Percentiles rank a stretch among this genome's conserved stretches.
These are phyloP conservation scores for Macadamia tetraphylla DNA, from an alignment of 164 flowering plant species.

Conservation along the genomic window DNA sequence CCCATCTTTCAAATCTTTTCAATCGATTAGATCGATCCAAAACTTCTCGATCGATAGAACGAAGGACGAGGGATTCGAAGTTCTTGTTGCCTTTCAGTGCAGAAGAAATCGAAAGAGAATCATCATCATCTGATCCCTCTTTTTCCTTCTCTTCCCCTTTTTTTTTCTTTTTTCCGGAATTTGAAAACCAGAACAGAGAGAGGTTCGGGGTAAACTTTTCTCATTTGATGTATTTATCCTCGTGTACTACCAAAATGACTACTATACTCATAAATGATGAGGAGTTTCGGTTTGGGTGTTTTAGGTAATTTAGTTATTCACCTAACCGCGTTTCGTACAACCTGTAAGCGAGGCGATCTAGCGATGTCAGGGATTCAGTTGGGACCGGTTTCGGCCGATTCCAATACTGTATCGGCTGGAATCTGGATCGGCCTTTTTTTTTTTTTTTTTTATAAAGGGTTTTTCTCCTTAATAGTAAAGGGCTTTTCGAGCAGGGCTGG, in stretches of 20 bases:
- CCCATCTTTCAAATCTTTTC: slow-evolving; percentile 9
- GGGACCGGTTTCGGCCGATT: too few relatives aligned
- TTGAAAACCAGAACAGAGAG: background rate
- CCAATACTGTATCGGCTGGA: too few relatives aligned
- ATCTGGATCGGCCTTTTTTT: too few relatives aligned
- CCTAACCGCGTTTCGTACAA: background rate
- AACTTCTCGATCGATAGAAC: background rate
- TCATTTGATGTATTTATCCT: background rate
- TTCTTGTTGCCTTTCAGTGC: background rate
- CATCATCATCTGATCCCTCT: background rate
- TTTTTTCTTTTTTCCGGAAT: background rate
- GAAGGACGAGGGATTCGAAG: background rate
- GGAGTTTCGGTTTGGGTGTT: background rate
- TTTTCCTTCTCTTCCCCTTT: background rate
- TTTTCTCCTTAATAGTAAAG: too few relatives aligned
- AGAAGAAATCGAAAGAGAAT: background rate
- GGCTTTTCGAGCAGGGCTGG: too few relatives aligned
- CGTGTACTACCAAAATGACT: background rate
- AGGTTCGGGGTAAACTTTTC: background rate
- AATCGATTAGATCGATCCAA: background rate
- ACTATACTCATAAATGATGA: background rate
- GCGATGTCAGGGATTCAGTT: too few relatives aligned
- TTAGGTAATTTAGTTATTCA: background rate
- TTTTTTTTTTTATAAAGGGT: too few relatives aligned
- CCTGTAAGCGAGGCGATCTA: background rate